phyloP scores from a whole-genome alignment of 495 filamentous ascomycete genomes.

The Aspergillus asperescens region DNA sequence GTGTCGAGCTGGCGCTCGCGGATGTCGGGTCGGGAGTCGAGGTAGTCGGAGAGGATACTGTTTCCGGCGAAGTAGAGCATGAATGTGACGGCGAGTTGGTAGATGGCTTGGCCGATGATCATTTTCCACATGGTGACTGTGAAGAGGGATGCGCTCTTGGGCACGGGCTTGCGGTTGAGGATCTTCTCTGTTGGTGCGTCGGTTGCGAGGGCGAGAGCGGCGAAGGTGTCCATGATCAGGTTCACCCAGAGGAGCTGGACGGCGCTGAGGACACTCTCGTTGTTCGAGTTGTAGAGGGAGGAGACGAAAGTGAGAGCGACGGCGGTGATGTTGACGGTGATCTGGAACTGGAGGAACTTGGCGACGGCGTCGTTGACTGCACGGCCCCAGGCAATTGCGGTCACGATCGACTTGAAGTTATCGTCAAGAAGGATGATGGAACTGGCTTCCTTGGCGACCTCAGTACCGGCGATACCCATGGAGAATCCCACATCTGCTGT shows the following conservation, averaged over 20 bases:
- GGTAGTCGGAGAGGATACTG: constrained; percentile 43
- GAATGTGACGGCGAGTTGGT: constrained; percentile 74
- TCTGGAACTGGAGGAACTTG: constrained; percentile 88
- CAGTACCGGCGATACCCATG: constrained; percentile 87
- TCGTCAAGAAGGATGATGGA: constrained; percentile 91
- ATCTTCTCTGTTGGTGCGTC: constrained; percentile 77
- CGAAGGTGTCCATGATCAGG: constrained; percentile 91
- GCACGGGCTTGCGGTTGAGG: constrained; percentile 75
- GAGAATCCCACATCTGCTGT: constrained; percentile 87
- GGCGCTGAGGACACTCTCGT: constrained; percentile 70
- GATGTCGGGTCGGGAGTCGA: constrained; percentile 39
- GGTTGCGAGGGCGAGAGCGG: constrained; percentile 79
- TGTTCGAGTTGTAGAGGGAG: constrained; percentile 61
- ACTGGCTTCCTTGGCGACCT: constrained; percentile 91
- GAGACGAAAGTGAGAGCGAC: constrained; percentile 79
- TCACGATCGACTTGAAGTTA: constrained; percentile 84
- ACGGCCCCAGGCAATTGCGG: constrained; percentile 84
- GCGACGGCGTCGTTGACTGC: constrained; percentile 87
- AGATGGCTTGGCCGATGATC: constrained; percentile 82
- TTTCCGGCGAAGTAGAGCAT: constrained; percentile 68
- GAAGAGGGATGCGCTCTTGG: constrained; percentile 71
- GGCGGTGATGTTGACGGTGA: constrained; percentile 87
- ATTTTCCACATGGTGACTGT: constrained; percentile 93
- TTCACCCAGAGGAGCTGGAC: constrained; percentile 92
- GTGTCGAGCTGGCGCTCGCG: constrained; percentile 53